These are phyloP conservation scores for Oxyria digyna DNA, from an alignment of 148 eudicot species.

Conservation along the genomic window DNA sequence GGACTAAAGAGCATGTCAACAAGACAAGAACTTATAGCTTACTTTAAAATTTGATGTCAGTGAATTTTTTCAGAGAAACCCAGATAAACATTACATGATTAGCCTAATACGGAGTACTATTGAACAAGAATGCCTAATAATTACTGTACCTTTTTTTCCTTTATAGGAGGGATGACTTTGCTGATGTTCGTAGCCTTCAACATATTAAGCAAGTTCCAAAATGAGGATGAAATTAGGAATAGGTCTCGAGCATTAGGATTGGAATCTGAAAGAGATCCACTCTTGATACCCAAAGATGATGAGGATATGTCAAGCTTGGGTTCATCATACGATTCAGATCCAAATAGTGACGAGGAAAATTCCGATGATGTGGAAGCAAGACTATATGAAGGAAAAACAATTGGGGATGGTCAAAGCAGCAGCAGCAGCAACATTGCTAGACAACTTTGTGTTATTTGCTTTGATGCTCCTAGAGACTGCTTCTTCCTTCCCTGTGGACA, in stretches of 20 bases:
- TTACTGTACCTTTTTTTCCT: too few relatives aligned
- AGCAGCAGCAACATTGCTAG: constrained; percentile 19
- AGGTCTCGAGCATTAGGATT: constrained; percentile 23
- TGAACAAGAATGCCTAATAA: too few relatives aligned
- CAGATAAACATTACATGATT: too few relatives aligned
- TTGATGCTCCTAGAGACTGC: constrained; percentile 74
- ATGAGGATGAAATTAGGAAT: constrained; percentile 19
- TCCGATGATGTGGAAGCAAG: constrained; percentile 29
- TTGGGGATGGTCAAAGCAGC: constrained; percentile 30
- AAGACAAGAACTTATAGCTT: background rate
- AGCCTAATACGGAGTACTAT: too few relatives aligned
- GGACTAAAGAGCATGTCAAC: too few relatives aligned
- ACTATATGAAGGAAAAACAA: constrained; percentile 24
- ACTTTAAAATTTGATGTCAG: background rate
- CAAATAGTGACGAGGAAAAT: constrained; percentile 47
- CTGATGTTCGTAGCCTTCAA: constrained; percentile 35
- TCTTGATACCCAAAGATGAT: constrained; percentile 55
- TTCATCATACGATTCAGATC: constrained; percentile 63
- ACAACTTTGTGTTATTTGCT: constrained; percentile 73
- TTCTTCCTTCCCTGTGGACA: constrained; percentile 95
- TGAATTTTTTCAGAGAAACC: background rate
- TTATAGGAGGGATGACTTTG: constrained; percentile 45
- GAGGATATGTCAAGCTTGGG: constrained; percentile 58
- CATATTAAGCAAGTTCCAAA: constrained; percentile 27
- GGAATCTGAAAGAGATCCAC: constrained; percentile 41